phyloP scores from a whole-genome alignment of 768 basidiomycete genomes.

The Kwoniella dejecticola region DNA sequence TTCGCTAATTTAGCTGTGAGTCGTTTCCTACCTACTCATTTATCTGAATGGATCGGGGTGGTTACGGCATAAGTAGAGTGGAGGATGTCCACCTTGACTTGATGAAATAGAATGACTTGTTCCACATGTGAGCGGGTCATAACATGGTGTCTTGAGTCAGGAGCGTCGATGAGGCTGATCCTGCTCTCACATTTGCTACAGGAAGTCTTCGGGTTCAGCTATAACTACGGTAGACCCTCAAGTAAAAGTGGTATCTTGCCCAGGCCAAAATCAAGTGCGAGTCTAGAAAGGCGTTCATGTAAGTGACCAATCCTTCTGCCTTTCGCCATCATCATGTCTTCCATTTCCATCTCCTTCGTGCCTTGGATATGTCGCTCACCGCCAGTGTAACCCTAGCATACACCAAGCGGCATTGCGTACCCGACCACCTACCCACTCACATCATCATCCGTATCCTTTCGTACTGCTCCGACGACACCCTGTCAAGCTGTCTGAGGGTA shows the following conservation, averaged over 20 bases:
- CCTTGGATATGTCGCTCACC: too few species aligned
- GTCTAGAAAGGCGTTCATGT: constrained; percentile 3
- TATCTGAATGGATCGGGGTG: neutral
- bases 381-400: constrained; percentile 9
- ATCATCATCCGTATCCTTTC: constrained; percentile 25
- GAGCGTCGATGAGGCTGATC: too few species aligned
- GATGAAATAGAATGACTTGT: too few species aligned
- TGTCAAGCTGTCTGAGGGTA: constrained; percentile 19
- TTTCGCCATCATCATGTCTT: neutral
- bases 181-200: too few species aligned
- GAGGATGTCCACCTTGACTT: constrained; percentile 18
- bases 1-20: constrained; percentile 24
- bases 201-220: constrained; percentile 8
- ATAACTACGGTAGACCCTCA: neutral
- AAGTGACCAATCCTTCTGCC: neutral
- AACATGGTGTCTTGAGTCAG: too few species aligned
- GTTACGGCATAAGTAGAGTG: constrained; percentile 14
- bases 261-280: constrained; percentile 6
- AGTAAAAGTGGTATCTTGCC: neutral
- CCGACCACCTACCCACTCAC: constrained; percentile 18
- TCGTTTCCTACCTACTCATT: neutral
- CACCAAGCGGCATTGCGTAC: constrained; percentile 3
- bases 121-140: too few species aligned
- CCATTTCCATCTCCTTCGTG: neutral
- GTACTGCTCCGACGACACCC: constrained; percentile 6